Conservation (phyloP, 129 eudicot species). For the Helichrysum umbraculigerum region DNA sequence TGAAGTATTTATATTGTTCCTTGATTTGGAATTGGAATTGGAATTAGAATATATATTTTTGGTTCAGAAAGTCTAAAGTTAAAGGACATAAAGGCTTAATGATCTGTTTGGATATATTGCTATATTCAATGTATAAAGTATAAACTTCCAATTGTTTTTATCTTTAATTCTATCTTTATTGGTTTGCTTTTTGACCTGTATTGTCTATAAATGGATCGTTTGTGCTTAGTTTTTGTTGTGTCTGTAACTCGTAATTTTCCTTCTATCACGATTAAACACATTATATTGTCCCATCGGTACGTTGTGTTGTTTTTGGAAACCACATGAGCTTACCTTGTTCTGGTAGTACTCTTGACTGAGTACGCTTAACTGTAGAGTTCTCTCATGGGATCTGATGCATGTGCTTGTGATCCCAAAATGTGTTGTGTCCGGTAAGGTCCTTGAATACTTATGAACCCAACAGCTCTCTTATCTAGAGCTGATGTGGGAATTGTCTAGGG, state of each 20-base stretch:
- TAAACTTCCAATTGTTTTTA: not conserved
- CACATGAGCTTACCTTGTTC: not conserved
- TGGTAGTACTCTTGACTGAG: not conserved
- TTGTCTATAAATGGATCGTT: not conserved
- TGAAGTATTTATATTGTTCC: not conserved
- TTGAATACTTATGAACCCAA: not conserved
- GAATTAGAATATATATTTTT: slow-evolving; percentile 12
- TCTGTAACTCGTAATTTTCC: too few species aligned
- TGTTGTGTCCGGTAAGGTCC: not conserved
- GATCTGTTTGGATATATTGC: not conserved
- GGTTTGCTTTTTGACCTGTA: slow-evolving; percentile 10
- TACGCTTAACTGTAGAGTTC: not conserved
- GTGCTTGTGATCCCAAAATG: too few species aligned
- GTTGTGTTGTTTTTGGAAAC: too few species aligned
- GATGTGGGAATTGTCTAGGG: not conserved
- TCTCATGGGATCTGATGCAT: too few species aligned
- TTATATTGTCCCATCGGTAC: too few species aligned
- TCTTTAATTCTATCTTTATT: not conserved
- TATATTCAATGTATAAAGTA: slow-evolving; percentile 1
- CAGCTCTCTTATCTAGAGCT: not conserved
- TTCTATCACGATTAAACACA: too few species aligned
- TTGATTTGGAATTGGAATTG: slow-evolving; percentile 1
- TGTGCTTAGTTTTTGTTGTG: not conserved
- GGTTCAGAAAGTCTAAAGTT: not conserved
- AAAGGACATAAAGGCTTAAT: slow-evolving; percentile 18